Evolutionary conservation across 192 early-diverging fungal genomes (phyloP), one percentile per base, ranked within the genome.

Genomic region (Gryganskiella cystojenkinii): DNA sequence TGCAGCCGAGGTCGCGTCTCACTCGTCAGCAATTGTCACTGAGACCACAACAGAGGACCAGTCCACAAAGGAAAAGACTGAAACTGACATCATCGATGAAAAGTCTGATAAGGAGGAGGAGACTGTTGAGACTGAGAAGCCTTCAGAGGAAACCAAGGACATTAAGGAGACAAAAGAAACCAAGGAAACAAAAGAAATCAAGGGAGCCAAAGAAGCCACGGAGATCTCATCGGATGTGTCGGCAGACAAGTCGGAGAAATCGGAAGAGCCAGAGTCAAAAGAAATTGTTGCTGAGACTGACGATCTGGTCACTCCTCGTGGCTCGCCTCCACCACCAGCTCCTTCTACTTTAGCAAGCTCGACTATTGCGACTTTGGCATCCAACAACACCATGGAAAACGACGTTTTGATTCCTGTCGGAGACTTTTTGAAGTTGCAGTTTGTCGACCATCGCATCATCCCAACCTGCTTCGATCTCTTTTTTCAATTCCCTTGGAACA

Each of bases 401-500:
- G 71, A 80, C 27, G 68, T 64, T 24, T 40, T 80, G 27, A 71
- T 90, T 27, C 81, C 91, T 5, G 90, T 92, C 14, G 93, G 93
- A 7, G 92, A 94, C 70, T 84, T 90, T 64, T 82, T 93, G 52
- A 93, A 93, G 64, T 81, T 83, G 63, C 86, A 90, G 56, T 86
- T 92, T 33, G 87, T 93, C 20, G 82, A 90, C 56, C 83, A 90
- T 76, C 71, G 72, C 30, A 89, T 92, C 25, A 65, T 94, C 57
- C 88, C 90, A 2, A 83, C 84, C 4, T 90, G 89, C 66, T 72
- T 89, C 45, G 89, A 94, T 67, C 80, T 99, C 55, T 98, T 99
- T 70, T 99, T 98, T 84, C 80, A 85, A 35, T 96, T 95, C 70
- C 90, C 92, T 37, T 98, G 97, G 92, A 99, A 99, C 84, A 99